Evolutionary conservation across 2,329 filamentous ascomycete genomes (phyloP).

Genomic region (Alternaria sp.): DNA sequence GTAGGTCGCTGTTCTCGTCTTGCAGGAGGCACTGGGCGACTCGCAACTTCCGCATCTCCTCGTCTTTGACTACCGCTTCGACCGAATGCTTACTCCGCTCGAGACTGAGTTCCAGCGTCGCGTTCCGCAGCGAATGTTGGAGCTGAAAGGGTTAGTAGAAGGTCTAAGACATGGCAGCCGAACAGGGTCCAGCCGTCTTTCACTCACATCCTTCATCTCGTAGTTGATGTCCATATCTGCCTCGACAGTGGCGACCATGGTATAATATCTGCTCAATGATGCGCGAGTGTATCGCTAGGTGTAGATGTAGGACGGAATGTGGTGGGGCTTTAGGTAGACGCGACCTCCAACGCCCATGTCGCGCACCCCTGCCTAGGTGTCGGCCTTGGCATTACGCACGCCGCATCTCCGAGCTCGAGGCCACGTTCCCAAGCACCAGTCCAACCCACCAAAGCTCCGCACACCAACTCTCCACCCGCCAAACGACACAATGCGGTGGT

Average conservation of each 20-base stretch:
- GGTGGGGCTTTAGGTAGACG: slow-evolving; percentile 34
- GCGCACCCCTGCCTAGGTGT: slow-evolving; percentile 20
- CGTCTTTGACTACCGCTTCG: slow-evolving; percentile 74
- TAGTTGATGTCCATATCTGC: slow-evolving; percentile 33
- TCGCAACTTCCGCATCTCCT: slow-evolving; percentile 73
- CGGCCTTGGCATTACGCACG: slow-evolving; percentile 40
- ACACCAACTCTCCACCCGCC: slow-evolving; percentile 20
- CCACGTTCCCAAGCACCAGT: slow-evolving; percentile 41
- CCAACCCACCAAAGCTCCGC: slow-evolving; percentile 27
- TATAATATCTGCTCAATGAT: slow-evolving; percentile 30
- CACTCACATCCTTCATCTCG: slow-evolving; percentile 47
- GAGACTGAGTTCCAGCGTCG: slow-evolving; percentile 72
- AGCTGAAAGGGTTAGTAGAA: slow-evolving; percentile 42
- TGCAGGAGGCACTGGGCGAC: slow-evolving; percentile 70
- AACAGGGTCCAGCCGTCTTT: slow-evolving; percentile 1
- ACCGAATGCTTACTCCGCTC: slow-evolving; percentile 69
- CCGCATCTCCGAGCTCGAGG: slow-evolving; percentile 31
- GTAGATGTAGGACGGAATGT: slow-evolving; percentile 18
- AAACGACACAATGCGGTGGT: slow-evolving; percentile 66
- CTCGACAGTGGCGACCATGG: slow-evolving; percentile 37
- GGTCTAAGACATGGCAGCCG: neutral
- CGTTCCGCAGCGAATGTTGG: slow-evolving; percentile 60
- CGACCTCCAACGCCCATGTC: slow-evolving; percentile 14
- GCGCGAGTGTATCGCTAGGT: slow-evolving; percentile 14
- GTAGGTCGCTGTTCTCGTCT: slow-evolving; percentile 74